Percentiles rank a stretch among this genome's conserved stretches.
These are phyloP conservation scores for Sporothrix pseudoabietina DNA, from an alignment of 2,329 filamentous ascomycete genomes.

Conservation along the genomic window DNA sequence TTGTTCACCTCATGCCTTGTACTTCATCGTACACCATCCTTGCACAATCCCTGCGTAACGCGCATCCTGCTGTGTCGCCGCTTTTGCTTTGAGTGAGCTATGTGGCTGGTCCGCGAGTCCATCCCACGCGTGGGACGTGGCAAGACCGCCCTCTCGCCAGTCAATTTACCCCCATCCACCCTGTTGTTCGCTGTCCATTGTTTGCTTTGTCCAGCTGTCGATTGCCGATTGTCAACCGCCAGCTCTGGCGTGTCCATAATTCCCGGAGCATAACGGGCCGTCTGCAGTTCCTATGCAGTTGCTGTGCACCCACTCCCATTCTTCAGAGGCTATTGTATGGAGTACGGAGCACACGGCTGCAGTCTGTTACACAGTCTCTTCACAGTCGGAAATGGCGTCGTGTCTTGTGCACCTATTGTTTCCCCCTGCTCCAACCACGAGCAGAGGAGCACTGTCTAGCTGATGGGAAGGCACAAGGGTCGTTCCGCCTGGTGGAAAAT, in stretches of 20 bases:
- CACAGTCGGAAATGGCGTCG: neutral
- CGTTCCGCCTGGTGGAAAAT: conserved; percentile 5
- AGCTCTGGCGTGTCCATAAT: neutral
- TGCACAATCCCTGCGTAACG: neutral
- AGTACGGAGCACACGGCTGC: neutral
- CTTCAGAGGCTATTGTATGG: neutral
- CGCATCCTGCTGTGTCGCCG: neutral
- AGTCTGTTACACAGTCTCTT: neutral
- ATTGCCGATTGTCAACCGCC: neutral
- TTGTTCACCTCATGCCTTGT: neutral
- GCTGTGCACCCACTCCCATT: neutral
- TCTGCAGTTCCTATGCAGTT: neutral
- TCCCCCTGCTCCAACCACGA: neutral
- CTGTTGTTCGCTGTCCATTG: neutral
- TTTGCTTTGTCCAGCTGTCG: neutral
- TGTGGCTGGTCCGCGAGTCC: neutral
- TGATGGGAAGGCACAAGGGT: neutral
- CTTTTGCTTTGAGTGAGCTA: neutral
- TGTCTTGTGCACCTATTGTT: neutral
- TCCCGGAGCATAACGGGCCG: conserved; percentile 1
- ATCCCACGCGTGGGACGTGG: neutral
- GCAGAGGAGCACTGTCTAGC: neutral
- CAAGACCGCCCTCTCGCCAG: neutral
- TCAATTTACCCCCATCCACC: neutral
- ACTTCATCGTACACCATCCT: neutral